Evolutionary conservation across 768 basidiomycete species (phyloP), one percentile per base, ranked within the genome.

Genomic region (Lactifluus subvellereus): DNA sequence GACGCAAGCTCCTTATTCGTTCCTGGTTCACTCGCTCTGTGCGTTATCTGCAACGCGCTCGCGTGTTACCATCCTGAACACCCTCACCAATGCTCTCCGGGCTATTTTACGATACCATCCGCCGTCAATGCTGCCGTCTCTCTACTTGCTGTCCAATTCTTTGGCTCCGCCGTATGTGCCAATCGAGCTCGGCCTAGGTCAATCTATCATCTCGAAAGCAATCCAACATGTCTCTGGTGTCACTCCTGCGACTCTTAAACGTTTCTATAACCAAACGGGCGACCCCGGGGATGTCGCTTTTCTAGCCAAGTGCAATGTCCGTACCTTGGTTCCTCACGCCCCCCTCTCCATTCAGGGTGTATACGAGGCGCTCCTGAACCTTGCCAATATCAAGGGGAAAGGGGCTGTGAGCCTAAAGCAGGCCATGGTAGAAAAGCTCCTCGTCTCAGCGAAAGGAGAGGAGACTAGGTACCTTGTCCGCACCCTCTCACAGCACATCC

Each of bases 241-340:
- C 35, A 80, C 82, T 6, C 68, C 79, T 20, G 72, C 78, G 8
- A 80, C 86, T 13, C 79, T 88, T 51, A 85, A 77, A 72, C 81
- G 77, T 60, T 73, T 93, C 14, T 90, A 91, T 72, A 87, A 85
- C 65, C 75, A 81, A 49, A 83, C 78, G 38, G 94, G 94, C 4
- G 94, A 97, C 47, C 55, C 60, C 66, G 94, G 94, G 0, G 91
- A 94, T 71, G 91, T 94, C 8, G 94, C 94, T 1, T 93, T 85
- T 68, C 82, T 84, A 61, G 91, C 93, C 10, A 93, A 88, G 71
- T 84, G 84, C 4, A 89, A 82, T 61, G 73, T 91, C 22, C 81
- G 89, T 48, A 89, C 89, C 4, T 78, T 94, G 30, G 71, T 90
- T 30, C 84, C 88, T 2, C 89, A 89, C 68, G 76, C 83, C n/a